These are phyloP conservation scores for Tephrocybe sp. DNA, from an alignment of 768 basidiomycete species.

Conservation along the genomic window DNA sequence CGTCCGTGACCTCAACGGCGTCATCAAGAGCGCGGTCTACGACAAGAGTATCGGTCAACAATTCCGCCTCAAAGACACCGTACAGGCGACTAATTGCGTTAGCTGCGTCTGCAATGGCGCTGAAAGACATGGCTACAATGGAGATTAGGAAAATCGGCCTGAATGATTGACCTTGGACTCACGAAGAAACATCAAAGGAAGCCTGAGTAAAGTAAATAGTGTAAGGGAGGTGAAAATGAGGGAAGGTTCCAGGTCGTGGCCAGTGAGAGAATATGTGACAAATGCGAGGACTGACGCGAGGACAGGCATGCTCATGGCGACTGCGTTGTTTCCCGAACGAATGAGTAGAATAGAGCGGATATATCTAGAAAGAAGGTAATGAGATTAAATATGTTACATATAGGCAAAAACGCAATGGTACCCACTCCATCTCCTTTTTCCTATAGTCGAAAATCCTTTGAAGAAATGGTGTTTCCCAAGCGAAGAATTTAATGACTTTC, in stretches of 20 bases:
- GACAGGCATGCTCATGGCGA: constrained; percentile 69
- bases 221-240: constrained; percentile 83
- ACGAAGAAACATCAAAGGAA: constrained; percentile 78
- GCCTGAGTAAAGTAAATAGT: constrained; percentile 77
- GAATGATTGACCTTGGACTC: constrained; percentile 20
- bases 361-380: constrained; percentile 35
- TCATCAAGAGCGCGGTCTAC: constrained; percentile 53
- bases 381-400: not conserved
- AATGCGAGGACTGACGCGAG: constrained; percentile 78
- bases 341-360: constrained; percentile 66
- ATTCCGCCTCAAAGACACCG: constrained; percentile 83
- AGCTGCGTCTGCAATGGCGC: constrained; percentile 78
- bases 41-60: constrained; percentile 54
- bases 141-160: constrained; percentile 8
- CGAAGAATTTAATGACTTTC: constrained; percentile 91
- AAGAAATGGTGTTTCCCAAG: constrained; percentile 84
- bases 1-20: constrained; percentile 67
- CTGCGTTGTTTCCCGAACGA: constrained; percentile 63
- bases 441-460: constrained; percentile 69
- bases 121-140: constrained; percentile 60
- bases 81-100: constrained; percentile 78
- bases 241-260: constrained; percentile 65
- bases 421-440: constrained; percentile 65
- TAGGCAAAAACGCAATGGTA: not conserved
- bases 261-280: constrained; percentile 72